These are phyloP conservation scores for Aphanoascus verrucosus DNA, from an alignment of 2,329 filamentous ascomycete genomes.

Conservation along the genomic window DNA sequence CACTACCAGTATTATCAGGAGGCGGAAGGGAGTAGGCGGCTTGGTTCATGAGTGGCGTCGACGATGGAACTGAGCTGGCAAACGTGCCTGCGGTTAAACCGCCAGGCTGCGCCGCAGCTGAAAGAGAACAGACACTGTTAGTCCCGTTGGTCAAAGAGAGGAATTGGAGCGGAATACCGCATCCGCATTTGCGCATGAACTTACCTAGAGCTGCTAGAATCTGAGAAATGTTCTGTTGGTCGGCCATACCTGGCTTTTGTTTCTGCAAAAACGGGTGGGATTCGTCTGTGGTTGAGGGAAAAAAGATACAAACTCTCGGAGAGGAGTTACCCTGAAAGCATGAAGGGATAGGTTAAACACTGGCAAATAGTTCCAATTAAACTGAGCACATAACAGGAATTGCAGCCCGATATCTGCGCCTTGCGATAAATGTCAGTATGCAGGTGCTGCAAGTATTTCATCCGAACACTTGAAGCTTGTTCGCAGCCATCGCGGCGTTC, in stretches of 20 bases:
- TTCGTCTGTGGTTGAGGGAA: neutral
- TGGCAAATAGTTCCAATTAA: neutral
- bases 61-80: conserved; percentile 28
- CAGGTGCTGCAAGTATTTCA: neutral
- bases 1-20: conserved; percentile 50
- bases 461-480: neutral
- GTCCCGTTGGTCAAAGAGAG: neutral
- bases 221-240: conserved; percentile 16
- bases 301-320: conserved; percentile 3
- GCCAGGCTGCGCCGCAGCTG: conserved; percentile 42
- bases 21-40: conserved; percentile 36
- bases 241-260: conserved; percentile 11
- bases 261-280: neutral
- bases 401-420: neutral
- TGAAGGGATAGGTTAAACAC: neutral
- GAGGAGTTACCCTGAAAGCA: neutral
- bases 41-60: conserved; percentile 31
- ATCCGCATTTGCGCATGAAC: neutral
- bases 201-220: conserved; percentile 16
- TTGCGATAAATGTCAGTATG: neutral
- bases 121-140: conserved; percentile 2
- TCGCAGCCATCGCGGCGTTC: neutral
- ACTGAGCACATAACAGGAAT: neutral
- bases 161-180: neutral
- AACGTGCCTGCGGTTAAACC: conserved; percentile 17